Base-by-base conservation (phyloP, 345 rosid genomes). In the Mangifera indica region DNA sequence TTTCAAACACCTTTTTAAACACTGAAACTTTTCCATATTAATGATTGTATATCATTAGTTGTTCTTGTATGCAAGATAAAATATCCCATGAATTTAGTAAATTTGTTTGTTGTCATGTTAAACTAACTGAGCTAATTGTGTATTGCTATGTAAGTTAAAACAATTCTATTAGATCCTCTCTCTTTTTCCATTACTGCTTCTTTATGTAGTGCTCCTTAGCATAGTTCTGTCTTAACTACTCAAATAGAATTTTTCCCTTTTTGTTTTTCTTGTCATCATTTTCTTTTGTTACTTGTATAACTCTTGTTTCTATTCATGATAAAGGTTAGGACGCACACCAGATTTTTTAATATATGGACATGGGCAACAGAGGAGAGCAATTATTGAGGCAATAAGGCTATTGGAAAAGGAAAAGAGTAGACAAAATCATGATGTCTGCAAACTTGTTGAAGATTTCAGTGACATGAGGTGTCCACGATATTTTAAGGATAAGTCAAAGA, bases 311-410 rank as follows among this genome's bases (percentile, higher is more conserved):
- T 13, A 26, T 56, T 74, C 59, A 42, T 77, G 70, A 70, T 76
- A 66, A 72, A 93, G 97, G 88, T 74, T 93, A 76, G 91, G 79
- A 60, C 94, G 98, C 72, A 87, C 98, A 51, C 49, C 91, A 70
- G 98, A 93, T 49, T 93, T 93, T 81, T 82, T 87, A 77, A 83
- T 93, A 72, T 93, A 85, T 80, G 97, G 97, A 40, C 93, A 87
- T 72, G 93, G 96, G 70, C 98, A 91, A 76, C 97, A 93, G 80
- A 88, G 98, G 81, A 85, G 93, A 84, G 97, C 97, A 81, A 82
- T 91, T 63, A 88, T 91, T 78, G 98, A 93, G 84, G 98, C 98
- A 21, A 76, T 86, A 76, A 86, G 98, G 70, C 67, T 93, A 74
- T 76, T 81, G 34, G 94, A 86, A 72, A 85, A 82, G 62, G 97